phyloP scores from a whole-genome alignment of 2,329 filamentous ascomycete genomes.

The Ampelomyces quisqualis region DNA sequence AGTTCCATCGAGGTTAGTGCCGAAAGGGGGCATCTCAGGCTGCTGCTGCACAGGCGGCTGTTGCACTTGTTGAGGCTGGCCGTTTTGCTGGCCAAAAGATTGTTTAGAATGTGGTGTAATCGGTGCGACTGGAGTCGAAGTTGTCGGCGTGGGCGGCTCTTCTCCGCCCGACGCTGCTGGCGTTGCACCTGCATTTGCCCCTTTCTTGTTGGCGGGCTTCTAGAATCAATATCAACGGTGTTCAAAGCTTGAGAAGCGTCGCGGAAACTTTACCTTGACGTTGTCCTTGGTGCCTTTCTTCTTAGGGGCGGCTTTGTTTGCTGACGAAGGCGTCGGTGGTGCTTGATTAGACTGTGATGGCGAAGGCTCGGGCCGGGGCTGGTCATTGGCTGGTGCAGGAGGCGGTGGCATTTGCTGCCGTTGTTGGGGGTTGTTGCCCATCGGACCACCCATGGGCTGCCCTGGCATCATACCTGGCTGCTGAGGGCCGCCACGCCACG shows the following conservation, averaged over 20 bases:
- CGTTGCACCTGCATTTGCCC: constrained; percentile 42
- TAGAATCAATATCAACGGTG: constrained; percentile 42
- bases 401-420: constrained; percentile 58
- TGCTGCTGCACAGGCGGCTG: constrained; percentile 27
- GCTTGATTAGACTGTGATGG: constrained; percentile 53
- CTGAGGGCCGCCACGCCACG: constrained; percentile 40
- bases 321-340: constrained; percentile 74
- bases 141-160: constrained; percentile 51
- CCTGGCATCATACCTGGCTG: constrained; percentile 57
- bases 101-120: constrained; percentile 49
- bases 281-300: constrained; percentile 71
- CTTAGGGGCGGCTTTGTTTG: constrained; percentile 71
- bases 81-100: constrained; percentile 41
- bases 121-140: constrained; percentile 51
- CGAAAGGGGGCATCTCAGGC: constrained; percentile 47
- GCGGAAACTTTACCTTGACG: constrained; percentile 61
- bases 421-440: constrained; percentile 69
- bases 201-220: constrained; percentile 46
- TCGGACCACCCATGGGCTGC: constrained; percentile 53
- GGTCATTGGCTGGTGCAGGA: constrained; percentile 48
- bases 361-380: constrained; percentile 50
- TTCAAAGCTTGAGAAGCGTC: constrained; percentile 18
- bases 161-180: constrained; percentile 48
- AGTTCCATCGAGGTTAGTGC: constrained; percentile 37
- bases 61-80: constrained; percentile 27